Percentiles rank a stretch among this genome's conserved stretches.
phyloP scores from a whole-genome alignment of 2,329 filamentous ascomycete species.

The Penicillium sp. region DNA sequence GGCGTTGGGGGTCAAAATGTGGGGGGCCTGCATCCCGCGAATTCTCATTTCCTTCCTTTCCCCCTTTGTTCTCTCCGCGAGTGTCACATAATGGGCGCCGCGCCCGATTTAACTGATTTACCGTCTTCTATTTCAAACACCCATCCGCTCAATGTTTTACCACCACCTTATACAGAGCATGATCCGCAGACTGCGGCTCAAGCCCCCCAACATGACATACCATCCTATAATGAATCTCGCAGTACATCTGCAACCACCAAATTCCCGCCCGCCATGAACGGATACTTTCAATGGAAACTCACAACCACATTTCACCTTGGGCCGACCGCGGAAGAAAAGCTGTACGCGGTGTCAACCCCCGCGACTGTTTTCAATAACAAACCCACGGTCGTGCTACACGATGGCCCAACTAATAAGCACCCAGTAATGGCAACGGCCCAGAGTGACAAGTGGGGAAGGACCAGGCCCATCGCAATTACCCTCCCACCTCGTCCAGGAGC shows the following conservation, averaged over 20 bases:
- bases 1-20: not conserved
- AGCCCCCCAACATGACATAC: not conserved
- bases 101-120: not conserved
- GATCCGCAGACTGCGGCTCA: not conserved
- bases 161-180: slow-evolving; percentile 1
- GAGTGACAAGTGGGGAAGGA: slow-evolving; percentile 11
- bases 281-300: slow-evolving; percentile 13
- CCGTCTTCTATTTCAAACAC: no score
- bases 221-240: not conserved
- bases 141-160: not conserved
- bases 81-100: not conserved
- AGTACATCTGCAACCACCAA: slow-evolving; percentile 2
- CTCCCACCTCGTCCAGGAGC: not conserved
- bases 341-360: slow-evolving; percentile 6
- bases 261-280: slow-evolving; percentile 12
- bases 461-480: slow-evolving; percentile 1
- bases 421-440: slow-evolving; percentile 6
- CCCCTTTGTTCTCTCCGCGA: not conserved
- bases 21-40: not conserved
- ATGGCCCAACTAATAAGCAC: slow-evolving; percentile 12
- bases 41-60: not conserved
- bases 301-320: slow-evolving; percentile 14
- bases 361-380: slow-evolving; percentile 5
- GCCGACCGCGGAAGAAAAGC: slow-evolving; percentile 9
- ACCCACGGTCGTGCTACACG: slow-evolving; percentile 7